Conservation (phyloP, 2,329 filamentous ascomycete species). For the Seiridium unicorne region DNA sequence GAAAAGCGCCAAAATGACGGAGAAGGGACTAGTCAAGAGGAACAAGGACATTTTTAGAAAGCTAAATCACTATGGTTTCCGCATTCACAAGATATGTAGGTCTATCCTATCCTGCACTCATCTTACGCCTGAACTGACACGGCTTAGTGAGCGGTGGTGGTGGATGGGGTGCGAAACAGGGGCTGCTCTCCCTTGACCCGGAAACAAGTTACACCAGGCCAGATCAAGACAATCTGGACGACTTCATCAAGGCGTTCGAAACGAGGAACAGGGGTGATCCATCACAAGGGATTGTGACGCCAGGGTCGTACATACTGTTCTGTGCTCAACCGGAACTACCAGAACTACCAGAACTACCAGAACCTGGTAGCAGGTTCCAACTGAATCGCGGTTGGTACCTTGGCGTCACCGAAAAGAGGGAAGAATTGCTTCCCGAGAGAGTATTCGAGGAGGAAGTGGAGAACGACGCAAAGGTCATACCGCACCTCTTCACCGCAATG, state of each 20-base stretch:
- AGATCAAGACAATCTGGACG: slow-evolving; percentile 51
- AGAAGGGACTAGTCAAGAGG: slow-evolving; percentile 17
- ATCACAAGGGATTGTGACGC: slow-evolving; percentile 55
- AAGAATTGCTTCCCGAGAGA: slow-evolving; percentile 4
- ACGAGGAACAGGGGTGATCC: slow-evolving; percentile 29
- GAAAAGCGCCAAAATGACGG: slow-evolving; percentile 21
- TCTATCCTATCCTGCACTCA: slow-evolving; percentile 6
- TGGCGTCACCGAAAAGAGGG: slow-evolving; percentile 19
- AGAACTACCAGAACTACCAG: too few species aligned
- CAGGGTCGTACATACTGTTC: slow-evolving; percentile 67
- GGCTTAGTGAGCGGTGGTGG: slow-evolving; percentile 72
- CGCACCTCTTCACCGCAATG: slow-evolving; percentile 59
- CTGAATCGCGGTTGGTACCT: slow-evolving; percentile 7
- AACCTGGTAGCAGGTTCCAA: too few species aligned
- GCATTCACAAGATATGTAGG: slow-evolving; percentile 46
- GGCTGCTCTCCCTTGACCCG: slow-evolving; percentile 75
- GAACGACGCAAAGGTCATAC: slow-evolving; percentile 24
- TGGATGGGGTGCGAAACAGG: slow-evolving; percentile 80
- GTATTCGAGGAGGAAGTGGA: slow-evolving; percentile 13
- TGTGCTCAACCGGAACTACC: slow-evolving; percentile 43
- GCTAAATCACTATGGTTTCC: slow-evolving; percentile 31
- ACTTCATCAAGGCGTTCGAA: slow-evolving; percentile 50
- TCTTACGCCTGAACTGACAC: background rate
- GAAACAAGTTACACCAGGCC: slow-evolving; percentile 51
- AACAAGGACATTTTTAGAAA: slow-evolving; percentile 32